These are phyloP conservation scores for Suillus subluteus DNA, from an alignment of 768 basidiomycete genomes.

Conservation along the genomic window DNA sequence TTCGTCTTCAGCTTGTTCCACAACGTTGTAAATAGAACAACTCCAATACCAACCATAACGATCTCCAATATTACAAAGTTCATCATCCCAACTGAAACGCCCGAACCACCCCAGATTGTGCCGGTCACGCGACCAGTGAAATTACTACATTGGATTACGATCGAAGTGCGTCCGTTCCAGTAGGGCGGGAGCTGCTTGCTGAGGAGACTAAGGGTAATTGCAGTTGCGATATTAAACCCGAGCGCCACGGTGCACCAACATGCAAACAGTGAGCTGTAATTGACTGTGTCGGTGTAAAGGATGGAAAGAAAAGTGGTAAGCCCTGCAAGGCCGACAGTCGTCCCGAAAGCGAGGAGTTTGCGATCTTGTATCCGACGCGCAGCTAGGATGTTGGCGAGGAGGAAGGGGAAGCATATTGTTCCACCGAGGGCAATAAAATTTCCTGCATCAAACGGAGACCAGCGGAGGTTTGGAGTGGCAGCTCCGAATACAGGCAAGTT, in stretches of 20 bases:
- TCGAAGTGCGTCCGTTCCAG: slow-evolving; percentile 60
- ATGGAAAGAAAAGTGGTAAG: slow-evolving; percentile 55
- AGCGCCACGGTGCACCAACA: slow-evolving; percentile 58
- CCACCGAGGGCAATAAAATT: slow-evolving; percentile 76
- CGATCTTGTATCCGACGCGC: slow-evolving; percentile 65
- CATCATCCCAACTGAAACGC: slow-evolving; percentile 56
- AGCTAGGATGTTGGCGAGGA: slow-evolving; percentile 60
- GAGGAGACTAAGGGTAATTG: slow-evolving; percentile 65
- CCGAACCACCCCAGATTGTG: slow-evolving; percentile 70
- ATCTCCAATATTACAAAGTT: slow-evolving; percentile 64
- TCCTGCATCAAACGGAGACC: slow-evolving; percentile 65
- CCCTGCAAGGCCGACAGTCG: slow-evolving; percentile 52
- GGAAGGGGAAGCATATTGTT: slow-evolving; percentile 64
- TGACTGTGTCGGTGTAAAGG: slow-evolving; percentile 42
- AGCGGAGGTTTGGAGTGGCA: slow-evolving; percentile 44
- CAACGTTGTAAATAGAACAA: slow-evolving; percentile 52
- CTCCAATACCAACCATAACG: slow-evolving; percentile 60
- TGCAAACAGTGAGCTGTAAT: slow-evolving; percentile 50
- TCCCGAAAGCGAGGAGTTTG: slow-evolving; percentile 56
- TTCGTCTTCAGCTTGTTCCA: slow-evolving; percentile 72
- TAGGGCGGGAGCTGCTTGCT: slow-evolving; percentile 68
- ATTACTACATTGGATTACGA: slow-evolving; percentile 72
- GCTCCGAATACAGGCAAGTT: slow-evolving; percentile 68
- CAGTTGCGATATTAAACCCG: slow-evolving; percentile 75
- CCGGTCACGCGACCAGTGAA: slow-evolving; percentile 67